phyloP scores from a whole-genome alignment of 306 rosid species.

The Glycyrrhiza uralensis region DNA sequence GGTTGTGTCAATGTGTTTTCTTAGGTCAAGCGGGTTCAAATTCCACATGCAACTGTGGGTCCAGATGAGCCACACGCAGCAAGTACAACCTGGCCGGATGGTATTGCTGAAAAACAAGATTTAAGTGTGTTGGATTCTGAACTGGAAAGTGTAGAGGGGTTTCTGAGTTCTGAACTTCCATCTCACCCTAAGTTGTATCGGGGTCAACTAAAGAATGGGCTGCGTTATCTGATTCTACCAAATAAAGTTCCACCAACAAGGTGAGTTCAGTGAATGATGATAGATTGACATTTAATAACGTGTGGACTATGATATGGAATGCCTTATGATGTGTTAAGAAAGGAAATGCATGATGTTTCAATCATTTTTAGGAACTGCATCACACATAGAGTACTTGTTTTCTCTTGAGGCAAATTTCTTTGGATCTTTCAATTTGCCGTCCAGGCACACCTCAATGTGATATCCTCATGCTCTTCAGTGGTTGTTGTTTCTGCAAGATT shows the following conservation, averaged over 20 bases:
- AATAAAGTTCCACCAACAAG: slow-evolving; percentile 96
- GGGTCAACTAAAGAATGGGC: slow-evolving; percentile 79
- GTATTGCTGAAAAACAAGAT: slow-evolving; percentile 69
- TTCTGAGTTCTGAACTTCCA: slow-evolving; percentile 69
- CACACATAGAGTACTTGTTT: background rate
- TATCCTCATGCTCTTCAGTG: background rate
- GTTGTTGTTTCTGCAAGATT: slow-evolving; percentile 8
- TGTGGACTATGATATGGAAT: background rate
- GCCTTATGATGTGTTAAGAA: background rate
- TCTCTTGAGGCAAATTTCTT: background rate
- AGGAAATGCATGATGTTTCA: background rate
- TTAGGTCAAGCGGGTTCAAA: slow-evolving; percentile 41
- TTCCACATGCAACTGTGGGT: slow-evolving; percentile 72
- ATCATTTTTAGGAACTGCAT: background rate
- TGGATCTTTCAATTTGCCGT: background rate
- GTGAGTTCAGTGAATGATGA: slow-evolving; percentile 29
- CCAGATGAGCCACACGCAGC: slow-evolving; percentile 98
- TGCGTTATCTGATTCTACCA: slow-evolving; percentile 77
- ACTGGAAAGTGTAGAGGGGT: slow-evolving; percentile 52
- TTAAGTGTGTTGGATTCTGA: slow-evolving; percentile 49
- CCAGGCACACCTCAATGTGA: background rate
- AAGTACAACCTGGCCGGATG: slow-evolving; percentile 78
- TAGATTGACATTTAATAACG: background rate
- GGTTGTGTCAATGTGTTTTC: slow-evolving; percentile 14
- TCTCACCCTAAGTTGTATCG: slow-evolving; percentile 87